Conservation (phyloP, 164 flowering plant species). For the Vitis amurensis region DNA sequence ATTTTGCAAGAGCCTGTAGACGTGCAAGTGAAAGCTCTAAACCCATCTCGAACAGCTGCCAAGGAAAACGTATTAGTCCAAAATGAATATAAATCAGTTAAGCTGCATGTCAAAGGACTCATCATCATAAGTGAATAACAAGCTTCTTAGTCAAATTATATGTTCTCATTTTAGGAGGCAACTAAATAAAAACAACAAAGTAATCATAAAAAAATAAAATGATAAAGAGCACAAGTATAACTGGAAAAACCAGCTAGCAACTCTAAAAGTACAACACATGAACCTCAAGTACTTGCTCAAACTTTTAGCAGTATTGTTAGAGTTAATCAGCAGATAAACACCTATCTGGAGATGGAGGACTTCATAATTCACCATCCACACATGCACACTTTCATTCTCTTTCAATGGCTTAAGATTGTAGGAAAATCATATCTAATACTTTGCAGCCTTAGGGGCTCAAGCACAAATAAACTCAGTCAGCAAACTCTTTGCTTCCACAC, state of each 20-base stretch:
- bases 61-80: conserved; percentile 8
- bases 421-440: background rate
- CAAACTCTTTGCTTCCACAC: background rate
- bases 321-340: background rate
- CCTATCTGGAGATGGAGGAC: background rate
- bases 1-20: conserved; percentile 91
- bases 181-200: too few relatives aligned
- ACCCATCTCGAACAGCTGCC: conserved; percentile 99
- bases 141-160: background rate
- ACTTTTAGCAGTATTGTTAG: background rate
- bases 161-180: background rate
- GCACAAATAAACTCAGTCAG: background rate
- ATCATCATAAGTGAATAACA: background rate
- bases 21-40: conserved; percentile 97
- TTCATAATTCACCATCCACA: background rate
- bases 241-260: too few relatives aligned
- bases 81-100: background rate
- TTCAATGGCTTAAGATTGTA: background rate
- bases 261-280: background rate
- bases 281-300: background rate
- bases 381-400: background rate
- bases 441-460: background rate
- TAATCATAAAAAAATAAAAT: background rate
- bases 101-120: background rate
- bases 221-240: background rate